Percentiles rank a stretch among this genome's conserved stretches.
phyloP scores from a whole-genome alignment of 179 eudicot species.

The Patellifolia procumbens region DNA sequence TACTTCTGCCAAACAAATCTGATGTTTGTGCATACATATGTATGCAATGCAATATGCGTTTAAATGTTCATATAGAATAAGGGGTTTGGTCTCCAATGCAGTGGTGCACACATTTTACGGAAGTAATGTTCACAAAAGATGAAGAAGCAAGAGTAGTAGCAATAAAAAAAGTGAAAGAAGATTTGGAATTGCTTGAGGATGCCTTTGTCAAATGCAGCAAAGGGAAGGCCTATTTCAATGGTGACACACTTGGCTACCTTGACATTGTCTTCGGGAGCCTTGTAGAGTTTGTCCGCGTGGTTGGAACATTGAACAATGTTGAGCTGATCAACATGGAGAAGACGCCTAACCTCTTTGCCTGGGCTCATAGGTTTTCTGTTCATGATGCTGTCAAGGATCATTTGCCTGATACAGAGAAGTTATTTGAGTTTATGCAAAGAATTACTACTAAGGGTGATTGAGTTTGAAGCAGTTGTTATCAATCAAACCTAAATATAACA shows the following conservation, averaged over 20 bases:
- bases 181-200: conserved; percentile 33
- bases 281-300: conserved; percentile 37
- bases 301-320: conserved; percentile 21
- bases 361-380: conserved; percentile 38
- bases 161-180: conserved; percentile 31
- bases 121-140: neutral
- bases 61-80: too few relatives aligned
- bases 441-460: conserved; percentile 18
- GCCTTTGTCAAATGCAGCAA: conserved; percentile 42
- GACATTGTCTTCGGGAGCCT: conserved; percentile 42
- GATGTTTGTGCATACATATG: too few relatives aligned
- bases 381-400: conserved; percentile 37
- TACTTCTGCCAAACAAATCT: too few relatives aligned
- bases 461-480: conserved; percentile 13
- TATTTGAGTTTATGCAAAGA: conserved; percentile 34
- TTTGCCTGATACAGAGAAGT: conserved; percentile 40
- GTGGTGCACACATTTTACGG: too few relatives aligned
- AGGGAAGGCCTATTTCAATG: conserved; percentile 45
- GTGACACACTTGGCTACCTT: conserved; percentile 36
- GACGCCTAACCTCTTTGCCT: conserved; percentile 24
- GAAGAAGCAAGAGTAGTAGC: conserved; percentile 34
- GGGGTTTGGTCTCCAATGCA: too few relatives aligned
- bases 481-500: too few relatives aligned
- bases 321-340: conserved; percentile 27
- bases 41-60: too few relatives aligned